Evolutionary conservation across 805 yeast species (phyloP), one percentile per base, ranked within the genome.

Genomic region (Cephaloascus albidus): DNA sequence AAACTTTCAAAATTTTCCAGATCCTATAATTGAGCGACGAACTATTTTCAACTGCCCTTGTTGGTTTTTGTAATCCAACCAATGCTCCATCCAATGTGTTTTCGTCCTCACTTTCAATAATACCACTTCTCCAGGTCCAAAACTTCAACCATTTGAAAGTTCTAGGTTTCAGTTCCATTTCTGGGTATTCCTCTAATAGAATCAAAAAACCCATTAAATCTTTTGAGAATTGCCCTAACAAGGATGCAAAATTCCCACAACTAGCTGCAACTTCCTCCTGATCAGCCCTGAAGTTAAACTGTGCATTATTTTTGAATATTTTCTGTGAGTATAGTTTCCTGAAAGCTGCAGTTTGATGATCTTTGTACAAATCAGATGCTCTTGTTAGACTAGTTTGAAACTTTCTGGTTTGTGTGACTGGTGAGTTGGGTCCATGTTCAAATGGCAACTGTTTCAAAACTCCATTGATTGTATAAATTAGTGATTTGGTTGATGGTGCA

Each of bases 211-310:
- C 59, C 17, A 57, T 51, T 37, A 85, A 56, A 44, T 82, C 88
- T 28, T 63, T 63, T 1, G 86, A 77, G 46, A 76, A 78, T 40
- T 81, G 76, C 3, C 76, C 72, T 31, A 86, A 53, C 18, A 83
- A 65, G 28, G 78, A 73, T 2, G 89, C 70, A 51, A 85, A 85
- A 53, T 85, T 83, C 1, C 89, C 90, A 61, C 93, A 84, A 36
- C 85, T 74, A 0, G 95, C 94, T 1, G 89, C 84, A 3, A 85
- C 82, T 46, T 83, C 88, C 57, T 85, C 94, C 48, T 81, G 83
- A 43, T 78, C 81, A 1, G 81, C 68, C 43, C 68, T 72, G 33
- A 67, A 55, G 19, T 57, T 55, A 52, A 50, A 60, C 33, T 49
- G 68, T 48, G 37, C 59, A 2, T 57, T 41, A 19, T 44, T 35